Conservation (phyloP, 257 asterid species). For the Ehretia macrophylla region DNA sequence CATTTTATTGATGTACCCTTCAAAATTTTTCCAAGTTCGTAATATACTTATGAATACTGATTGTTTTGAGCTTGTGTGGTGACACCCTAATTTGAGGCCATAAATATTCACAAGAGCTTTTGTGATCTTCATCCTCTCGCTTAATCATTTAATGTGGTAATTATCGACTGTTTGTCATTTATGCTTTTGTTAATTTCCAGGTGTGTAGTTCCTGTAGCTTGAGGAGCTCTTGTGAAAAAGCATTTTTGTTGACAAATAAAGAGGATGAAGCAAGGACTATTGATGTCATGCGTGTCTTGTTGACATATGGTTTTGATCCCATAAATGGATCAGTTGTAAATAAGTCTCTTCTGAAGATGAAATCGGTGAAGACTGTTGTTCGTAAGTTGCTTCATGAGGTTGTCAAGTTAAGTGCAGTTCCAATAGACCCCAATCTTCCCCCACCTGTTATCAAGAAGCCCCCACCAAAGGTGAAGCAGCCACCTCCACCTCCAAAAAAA, state of each 20-base stretch:
- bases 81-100: no score
- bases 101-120: no score
- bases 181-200: slow-evolving; percentile 33
- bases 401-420: slow-evolving; percentile 91
- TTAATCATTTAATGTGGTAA: neutral
- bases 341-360: slow-evolving; percentile 61
- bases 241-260: slow-evolving; percentile 80
- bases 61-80: no score
- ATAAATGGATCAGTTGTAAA: slow-evolving; percentile 56
- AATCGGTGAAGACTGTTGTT: slow-evolving; percentile 68
- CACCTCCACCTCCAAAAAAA: slow-evolving; percentile 87
- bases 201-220: slow-evolving; percentile 94
- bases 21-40: no score
- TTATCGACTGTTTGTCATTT: slow-evolving; percentile 10
- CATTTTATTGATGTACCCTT: no score
- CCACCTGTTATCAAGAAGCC: slow-evolving; percentile 81
- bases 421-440: slow-evolving; percentile 89
- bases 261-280: slow-evolving; percentile 92
- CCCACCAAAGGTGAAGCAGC: slow-evolving; percentile 91
- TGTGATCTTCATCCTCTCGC: no score
- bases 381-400: slow-evolving; percentile 81
- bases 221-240: slow-evolving; percentile 89
- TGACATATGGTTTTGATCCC: slow-evolving; percentile 81
- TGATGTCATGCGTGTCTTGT: slow-evolving; percentile 83
- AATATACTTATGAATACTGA: no score